Evolutionary conservation across 2,329 filamentous ascomycete genomes (phyloP), one percentile per base, ranked within the genome.

Genomic region (Fusarium dlaminii): DNA sequence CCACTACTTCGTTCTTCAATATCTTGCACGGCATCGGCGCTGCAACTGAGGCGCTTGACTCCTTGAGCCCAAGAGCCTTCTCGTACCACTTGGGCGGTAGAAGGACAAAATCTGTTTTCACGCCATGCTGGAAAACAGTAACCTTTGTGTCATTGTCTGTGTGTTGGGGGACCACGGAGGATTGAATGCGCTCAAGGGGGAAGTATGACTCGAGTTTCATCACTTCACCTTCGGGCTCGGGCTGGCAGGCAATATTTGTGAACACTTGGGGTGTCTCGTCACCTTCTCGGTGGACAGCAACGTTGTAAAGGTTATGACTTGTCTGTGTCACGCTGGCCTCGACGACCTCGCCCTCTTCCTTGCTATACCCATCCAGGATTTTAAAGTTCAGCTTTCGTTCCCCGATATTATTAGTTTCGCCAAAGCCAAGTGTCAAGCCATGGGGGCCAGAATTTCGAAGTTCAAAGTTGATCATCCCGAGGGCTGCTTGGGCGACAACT

Each of bases 11-110:
- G 54, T 98, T 96, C 74, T 94, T 91, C 70, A 99, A 84, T 32
- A 99, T 92, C 85, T 98, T 98, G 84, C 96, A 98, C 4, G 96
- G 96, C 96, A 99, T 99, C 0, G 96, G 96, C 29, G 96, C 94
- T 30, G 94, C 87, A 4, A 98, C 94, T 60, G 93, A 96, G 68
- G 96, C 95, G 12, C 91, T 87, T 1, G 89, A 88, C 79, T 97
- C 94, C 81, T 94, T 95, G 71, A 93, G 85, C 0, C 96, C 95
- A 13, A 98, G 86, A 0, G 94, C 95, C 83, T 97, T 96, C 77
- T 95, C 93, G 66, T 93, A 92, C 95, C 95, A 99, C 49, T 87
- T 86, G 0, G 96, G 95, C 24, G 84, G 83, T 45, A 88, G 80
- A n/a, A 92, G 82, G 15, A 82, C 82, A 32, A 92, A 81, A 68